Base-by-base conservation (phyloP, 768 basidiomycete genomes). In the Pleurotus citrinopileatus region DNA sequence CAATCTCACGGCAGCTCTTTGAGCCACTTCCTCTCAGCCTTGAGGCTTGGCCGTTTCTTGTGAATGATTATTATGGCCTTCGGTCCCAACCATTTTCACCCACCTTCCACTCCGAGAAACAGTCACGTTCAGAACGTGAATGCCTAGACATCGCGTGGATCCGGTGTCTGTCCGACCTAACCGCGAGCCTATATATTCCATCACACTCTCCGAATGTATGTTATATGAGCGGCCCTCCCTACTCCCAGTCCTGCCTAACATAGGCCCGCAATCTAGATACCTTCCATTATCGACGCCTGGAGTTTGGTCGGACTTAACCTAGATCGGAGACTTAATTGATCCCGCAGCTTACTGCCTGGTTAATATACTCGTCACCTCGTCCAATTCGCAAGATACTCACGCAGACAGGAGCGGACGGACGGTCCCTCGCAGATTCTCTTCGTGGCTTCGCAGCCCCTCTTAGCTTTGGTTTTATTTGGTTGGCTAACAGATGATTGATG, bases 231-330 rank as follows among this genome's bases (percentile, higher is more conserved):
- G 17, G 17, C 19, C 38, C 12, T 40, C 38, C 38, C 38, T 40
- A n/a, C n/a, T 15, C 12, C 38, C 5, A 40, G 10, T 12, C 32
- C 32, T 40, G 17, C 38, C 38, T 40, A 40, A 40, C 38, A n/a
- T 40, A 40, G 17, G 7, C 10, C 38, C 38, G 38, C 38, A 12
- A 40, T 40, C 38, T 40, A 40, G 38, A 40, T 40, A 19, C 10
- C 13, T 19, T 40, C 12, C 19, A 40, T n/a, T 19, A 19, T 3
- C 19, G 7, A 7, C 38, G 38, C 17, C 17, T 40, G 45, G 45
- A 29, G 45, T 47, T 47, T 47, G 45, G 45, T 28, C 45, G 45
- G 45, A 29, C 22, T 28, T 47, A 47, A 47, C 45, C 17, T 26
- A 17, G 15, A 27, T 13, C 45, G 38, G 38, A 40, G 17, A 19